Evolutionary conservation across 2,329 filamentous ascomycete genomes (phyloP), one percentile per base, ranked within the genome.

Genomic region (Pestalotiopsis sp.): DNA sequence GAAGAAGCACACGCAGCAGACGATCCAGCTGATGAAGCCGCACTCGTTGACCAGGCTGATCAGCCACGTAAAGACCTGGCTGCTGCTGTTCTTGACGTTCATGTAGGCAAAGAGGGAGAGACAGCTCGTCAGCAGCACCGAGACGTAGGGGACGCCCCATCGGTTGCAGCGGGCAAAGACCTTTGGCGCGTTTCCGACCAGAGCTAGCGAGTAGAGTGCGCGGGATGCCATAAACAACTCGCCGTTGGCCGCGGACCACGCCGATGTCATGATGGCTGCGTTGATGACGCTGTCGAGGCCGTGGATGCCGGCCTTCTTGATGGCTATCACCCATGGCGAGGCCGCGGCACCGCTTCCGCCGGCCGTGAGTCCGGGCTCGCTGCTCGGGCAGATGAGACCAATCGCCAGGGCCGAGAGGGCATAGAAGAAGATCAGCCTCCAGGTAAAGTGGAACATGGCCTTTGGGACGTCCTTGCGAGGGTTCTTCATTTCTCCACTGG

Each of bases 81-180:
- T 82, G 0, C 88, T 85, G 61, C 81, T 78, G 73, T 86, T 86
- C 31, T 84, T 88, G 62, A 91, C 83, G 73, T 91, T 89, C 70
- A 92, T 77, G 76, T 92, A 93, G 14, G 86, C 85, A 25, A 93
- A 80, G 17, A 90, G 83, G 7, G 88, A 84, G 68, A 93, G 86
- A 2, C 84, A 73, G 68, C 90, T 82, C 0, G 87, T 86, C 27
- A 87, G 77, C n/a, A 70, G 68, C 38, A 75, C 72, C n/a, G 71
- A 71, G 25, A 67, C 72, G 41, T 74, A 70, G 0, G 82, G 83
- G 0, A 85, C 80, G 57, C 84, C 84, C 20, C 76, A 76, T 69
- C 82, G 82, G 49, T 79, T 82, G 76, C 82, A 86, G 4, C 76
- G 75, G 49, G 82, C 81, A 77, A 85, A 84, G 59, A 84, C 72